Base-by-base conservation (phyloP, 139 green algal species). In the Marvania coccoides region DNA sequence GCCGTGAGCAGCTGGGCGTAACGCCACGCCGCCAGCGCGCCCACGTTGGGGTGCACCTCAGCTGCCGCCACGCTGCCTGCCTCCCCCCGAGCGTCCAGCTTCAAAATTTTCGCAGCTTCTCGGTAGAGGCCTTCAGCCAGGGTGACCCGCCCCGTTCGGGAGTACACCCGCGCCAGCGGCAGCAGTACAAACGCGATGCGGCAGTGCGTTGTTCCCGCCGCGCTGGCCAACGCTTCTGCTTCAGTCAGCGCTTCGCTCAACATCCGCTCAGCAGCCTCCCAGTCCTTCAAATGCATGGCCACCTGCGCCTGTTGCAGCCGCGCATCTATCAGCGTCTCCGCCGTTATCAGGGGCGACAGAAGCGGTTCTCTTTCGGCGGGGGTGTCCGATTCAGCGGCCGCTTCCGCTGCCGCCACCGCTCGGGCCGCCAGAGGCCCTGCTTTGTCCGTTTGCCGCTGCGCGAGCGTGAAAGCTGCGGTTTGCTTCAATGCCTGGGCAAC, bases 61-160 rank as follows among this genome's bases (percentile, higher is more conserved):
- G 53, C 6, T 33, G 36, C 45, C 65, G 36, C 47, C 0, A 65
- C 45, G 4, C 38, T 47, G 1, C 35, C 64, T 66, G 6, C 54
- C 35, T 23, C 24, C 34, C 33, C 31, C 24, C 33, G 57, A 28
- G 8, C 35, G 15, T 62, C 60, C 26, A 81, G 36, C 33, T 55
- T 12, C 24, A 82, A 33, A 48, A 87, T 58, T 30, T 82, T 84
- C 13, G 65, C 71, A 0, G 40, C 57, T 42, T 83, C 80, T 30
- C 86, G 69, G 60, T 81, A 87, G 36, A 95, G 67, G 1, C 88
- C 88, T 65, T 95, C 88, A 12, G 81, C 85, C 46, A 88, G 76
- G 3, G 82, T 91, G 15, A 91, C 78, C 6, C 83, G 81, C 6
- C 72, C 81, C 1, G 78, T 83, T 15, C 85, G 80, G 3, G 71